These are phyloP conservation scores for Lanmaoa pseudosensibilis DNA, from an alignment of 768 basidiomycete species.

Conservation along the genomic window DNA sequence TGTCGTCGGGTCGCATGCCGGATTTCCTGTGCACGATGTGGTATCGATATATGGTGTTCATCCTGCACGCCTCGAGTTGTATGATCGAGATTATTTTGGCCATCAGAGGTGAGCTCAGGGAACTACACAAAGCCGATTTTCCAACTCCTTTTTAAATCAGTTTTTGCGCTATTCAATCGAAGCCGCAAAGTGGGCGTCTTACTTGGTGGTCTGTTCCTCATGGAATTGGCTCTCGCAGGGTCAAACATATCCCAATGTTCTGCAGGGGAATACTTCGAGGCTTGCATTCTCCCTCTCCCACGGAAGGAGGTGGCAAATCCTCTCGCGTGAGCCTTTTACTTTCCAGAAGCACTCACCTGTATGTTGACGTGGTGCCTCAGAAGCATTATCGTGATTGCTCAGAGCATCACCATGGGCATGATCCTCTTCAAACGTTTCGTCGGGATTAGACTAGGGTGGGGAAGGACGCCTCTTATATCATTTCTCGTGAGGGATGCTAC, in stretches of 20 bases:
- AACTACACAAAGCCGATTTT: neutral
- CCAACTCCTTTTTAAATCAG: neutral
- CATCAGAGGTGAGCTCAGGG: constrained; percentile 22
- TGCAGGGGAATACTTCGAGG: neutral
- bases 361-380: constrained; percentile 5
- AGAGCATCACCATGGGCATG: constrained; percentile 41
- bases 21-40: constrained; percentile 10
- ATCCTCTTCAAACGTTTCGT: constrained; percentile 38
- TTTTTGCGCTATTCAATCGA: constrained; percentile 36
- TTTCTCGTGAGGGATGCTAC: constrained; percentile 48
- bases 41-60: constrained; percentile 5
- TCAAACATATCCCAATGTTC: constrained; percentile 22
- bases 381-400: constrained; percentile 28
- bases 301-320: neutral
- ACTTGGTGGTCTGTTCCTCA: constrained; percentile 11
- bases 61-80: constrained; percentile 8
- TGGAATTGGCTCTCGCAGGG: constrained; percentile 17
- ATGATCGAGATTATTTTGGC: constrained; percentile 26
- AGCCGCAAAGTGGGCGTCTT: constrained; percentile 28
- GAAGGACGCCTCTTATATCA: constrained; percentile 40
- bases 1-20: constrained; percentile 9
- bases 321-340: constrained; percentile 18
- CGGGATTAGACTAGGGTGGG: constrained; percentile 39
- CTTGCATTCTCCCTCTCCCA: constrained; percentile 27
- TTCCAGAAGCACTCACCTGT: neutral